These are phyloP conservation scores for Somion occarium DNA, from an alignment of 1,284 basidiomycete species.

Conservation along the genomic window DNA sequence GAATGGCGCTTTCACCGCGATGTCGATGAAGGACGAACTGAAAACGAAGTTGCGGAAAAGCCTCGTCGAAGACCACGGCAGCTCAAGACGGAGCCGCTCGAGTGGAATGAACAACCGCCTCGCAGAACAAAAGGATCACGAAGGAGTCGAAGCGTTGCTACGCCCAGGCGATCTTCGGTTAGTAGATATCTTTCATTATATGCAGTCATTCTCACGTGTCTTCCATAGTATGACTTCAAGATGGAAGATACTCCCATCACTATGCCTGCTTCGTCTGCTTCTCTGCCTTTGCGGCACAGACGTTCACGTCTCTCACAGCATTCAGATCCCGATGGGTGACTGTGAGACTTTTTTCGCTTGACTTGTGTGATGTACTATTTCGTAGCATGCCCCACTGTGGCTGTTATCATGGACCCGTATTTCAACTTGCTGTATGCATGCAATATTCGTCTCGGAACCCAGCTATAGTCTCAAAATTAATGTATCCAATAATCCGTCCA, in stretches of 20 bases:
- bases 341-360: too few relatives aligned
- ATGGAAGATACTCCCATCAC: slow-evolving; percentile 10
- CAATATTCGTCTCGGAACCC: too few relatives aligned
- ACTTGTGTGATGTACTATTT: too few relatives aligned
- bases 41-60: neutral
- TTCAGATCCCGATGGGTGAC: slow-evolving; percentile 27
- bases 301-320: slow-evolving; percentile 32
- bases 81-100: slow-evolving; percentile 1
- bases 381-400: too few relatives aligned
- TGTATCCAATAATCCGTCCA: too few relatives aligned
- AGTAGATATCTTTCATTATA: slow-evolving; percentile 2
- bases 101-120: slow-evolving; percentile 3
- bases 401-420: too few relatives aligned
- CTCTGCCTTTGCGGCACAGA: slow-evolving; percentile 34
- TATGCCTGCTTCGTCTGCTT: slow-evolving; percentile 13
- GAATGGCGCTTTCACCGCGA: slow-evolving; percentile 21
- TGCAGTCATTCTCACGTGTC: too few relatives aligned
- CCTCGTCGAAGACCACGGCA: neutral
- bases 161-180: slow-evolving; percentile 11
- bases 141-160: slow-evolving; percentile 8
- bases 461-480: too few relatives aligned
- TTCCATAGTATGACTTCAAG: slow-evolving; percentile 14
- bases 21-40: neutral
- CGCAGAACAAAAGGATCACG: slow-evolving; percentile 6
- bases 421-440: too few relatives aligned